phyloP scores from a whole-genome alignment of 148 eudicot genomes.

The Vaccinium darrowii region DNA sequence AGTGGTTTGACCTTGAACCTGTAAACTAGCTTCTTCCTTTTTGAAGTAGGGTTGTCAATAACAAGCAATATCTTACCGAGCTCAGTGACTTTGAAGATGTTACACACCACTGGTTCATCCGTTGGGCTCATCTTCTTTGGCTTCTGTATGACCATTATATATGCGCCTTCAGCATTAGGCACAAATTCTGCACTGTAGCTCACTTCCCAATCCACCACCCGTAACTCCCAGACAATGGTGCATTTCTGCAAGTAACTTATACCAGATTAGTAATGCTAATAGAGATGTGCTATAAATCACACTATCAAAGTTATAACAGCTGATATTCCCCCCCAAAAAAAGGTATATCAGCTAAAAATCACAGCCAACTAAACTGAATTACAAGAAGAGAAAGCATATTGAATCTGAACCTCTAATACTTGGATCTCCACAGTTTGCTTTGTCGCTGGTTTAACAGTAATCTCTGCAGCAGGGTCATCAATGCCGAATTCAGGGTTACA shows the following conservation, averaged over 20 bases:
- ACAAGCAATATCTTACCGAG: constrained; percentile 80
- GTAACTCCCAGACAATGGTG: constrained; percentile 75
- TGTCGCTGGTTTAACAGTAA: constrained; percentile 57
- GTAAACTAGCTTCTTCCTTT: constrained; percentile 38
- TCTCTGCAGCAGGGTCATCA: constrained; percentile 60
- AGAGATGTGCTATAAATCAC: neutral
- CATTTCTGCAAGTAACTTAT: constrained; percentile 47
- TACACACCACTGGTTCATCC: constrained; percentile 70
- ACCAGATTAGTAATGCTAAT: neutral
- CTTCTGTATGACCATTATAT: constrained; percentile 74
- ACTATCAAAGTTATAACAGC: neutral
- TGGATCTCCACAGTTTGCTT: constrained; percentile 74
- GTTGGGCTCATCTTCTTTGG: constrained; percentile 64
- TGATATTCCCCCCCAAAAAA: neutral
- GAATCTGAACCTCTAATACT: constrained; percentile 55
- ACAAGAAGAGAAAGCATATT: neutral
- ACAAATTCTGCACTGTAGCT: constrained; percentile 85
- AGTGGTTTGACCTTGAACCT: constrained; percentile 77
- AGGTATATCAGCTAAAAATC: neutral
- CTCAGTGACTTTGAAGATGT: constrained; percentile 60
- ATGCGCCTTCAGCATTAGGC: constrained; percentile 58
- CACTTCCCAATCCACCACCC: constrained; percentile 96
- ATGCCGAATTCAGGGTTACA: constrained; percentile 66
- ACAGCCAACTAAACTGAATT: neutral
- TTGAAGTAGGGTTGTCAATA: constrained; percentile 8